Evolutionary conservation across 768 basidiomycete genomes (phyloP), one percentile per base, ranked within the genome.

Genomic region (Pleurotus giganteus): DNA sequence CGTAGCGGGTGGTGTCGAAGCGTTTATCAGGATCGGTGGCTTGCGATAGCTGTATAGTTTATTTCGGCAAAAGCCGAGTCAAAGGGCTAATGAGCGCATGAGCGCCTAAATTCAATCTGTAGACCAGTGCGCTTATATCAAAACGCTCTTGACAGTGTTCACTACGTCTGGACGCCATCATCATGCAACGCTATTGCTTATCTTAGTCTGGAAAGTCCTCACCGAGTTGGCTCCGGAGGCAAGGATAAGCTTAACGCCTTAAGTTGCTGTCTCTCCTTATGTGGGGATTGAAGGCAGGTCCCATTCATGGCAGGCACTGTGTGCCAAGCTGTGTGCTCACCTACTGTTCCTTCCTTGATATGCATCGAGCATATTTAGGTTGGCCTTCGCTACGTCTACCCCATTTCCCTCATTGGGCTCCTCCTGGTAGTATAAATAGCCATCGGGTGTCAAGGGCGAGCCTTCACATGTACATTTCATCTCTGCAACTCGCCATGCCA

Each of bases 31-130:
- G 58, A 49, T 42, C 45, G 57, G 77, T 76, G 75, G 75, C 77
- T 78, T 70, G 66, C 21, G 47, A 47, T 39, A 74, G 67, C 74
- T 78, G 60, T 60, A 67, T 57, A 78, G 75, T 55, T 67, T 64
- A 58, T 56, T 27, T 31, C 71, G 74, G 76, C 60, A 60, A 62
- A 59, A 37, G 44, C 75, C 75, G 73, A 49, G 7, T n/a, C n/a
- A n/a, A 57, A 61, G 67, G 71, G 43, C 13, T n/a, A 21, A 21
- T 17, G 39, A 41, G 13, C 13, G 11, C 23, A 13, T 4, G 39
- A n/a, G n/a, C n/a, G 39, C 39, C n/a, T 45, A 19, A 32, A 13
- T 13, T 32, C 31, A 32, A 32, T 32, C 7, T 13, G 31, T 32
- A 32, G 31, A 32, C 13, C 31, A 13, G 31, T 32, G n/a, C n/a